These are phyloP conservation scores for Fomitopsis serialis DNA, from an alignment of 768 basidiomycete genomes.

Conservation along the genomic window DNA sequence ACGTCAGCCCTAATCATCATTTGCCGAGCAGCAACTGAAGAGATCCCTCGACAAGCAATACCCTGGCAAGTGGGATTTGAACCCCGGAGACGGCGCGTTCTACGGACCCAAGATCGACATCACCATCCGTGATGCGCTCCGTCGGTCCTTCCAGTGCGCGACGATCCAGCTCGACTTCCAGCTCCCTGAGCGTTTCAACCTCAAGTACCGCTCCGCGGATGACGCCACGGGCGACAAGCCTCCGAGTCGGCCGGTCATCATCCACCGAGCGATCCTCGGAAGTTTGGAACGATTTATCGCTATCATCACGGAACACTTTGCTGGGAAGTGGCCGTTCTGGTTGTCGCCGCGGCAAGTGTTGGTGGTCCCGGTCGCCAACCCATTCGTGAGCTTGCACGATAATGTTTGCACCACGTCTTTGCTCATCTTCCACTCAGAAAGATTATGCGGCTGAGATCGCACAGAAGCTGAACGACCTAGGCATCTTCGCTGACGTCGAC, in stretches of 20 bases:
- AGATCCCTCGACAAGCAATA: conserved; percentile 80
- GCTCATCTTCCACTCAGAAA: conserved; percentile 45
- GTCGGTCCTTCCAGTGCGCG: conserved; percentile 94
- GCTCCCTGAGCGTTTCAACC: conserved; percentile 92
- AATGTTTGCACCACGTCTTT: not conserved
- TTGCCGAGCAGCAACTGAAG: conserved; percentile 62
- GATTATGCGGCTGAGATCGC: conserved; percentile 85
- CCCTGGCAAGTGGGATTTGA: conserved; percentile 86
- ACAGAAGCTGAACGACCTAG: conserved; percentile 57
- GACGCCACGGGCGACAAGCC: conserved; percentile 53
- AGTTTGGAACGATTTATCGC: conserved; percentile 94
- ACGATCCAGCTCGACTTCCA: conserved; percentile 99
- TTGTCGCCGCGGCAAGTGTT: conserved; percentile 93
- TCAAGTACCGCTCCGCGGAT: conserved; percentile 82
- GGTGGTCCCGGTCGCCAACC: conserved; percentile 87
- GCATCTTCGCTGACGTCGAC: conserved; percentile 89
- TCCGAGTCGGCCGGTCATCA: conserved; percentile 86
- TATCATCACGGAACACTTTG: conserved; percentile 95
- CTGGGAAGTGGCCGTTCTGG: conserved; percentile 99
- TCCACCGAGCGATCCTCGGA: conserved; percentile 94
- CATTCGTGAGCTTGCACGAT: conserved; percentile 58
- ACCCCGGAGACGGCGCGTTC: conserved; percentile 97
- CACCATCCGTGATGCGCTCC: conserved; percentile 88
- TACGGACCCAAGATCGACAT: conserved; percentile 99
- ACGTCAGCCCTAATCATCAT: not conserved